Percentiles rank a stretch among this genome's conserved stretches.
Evolutionary conservation across 108 stramenopile genomes (phyloP).

Genomic region (Skeletonema marinoi): DNA sequence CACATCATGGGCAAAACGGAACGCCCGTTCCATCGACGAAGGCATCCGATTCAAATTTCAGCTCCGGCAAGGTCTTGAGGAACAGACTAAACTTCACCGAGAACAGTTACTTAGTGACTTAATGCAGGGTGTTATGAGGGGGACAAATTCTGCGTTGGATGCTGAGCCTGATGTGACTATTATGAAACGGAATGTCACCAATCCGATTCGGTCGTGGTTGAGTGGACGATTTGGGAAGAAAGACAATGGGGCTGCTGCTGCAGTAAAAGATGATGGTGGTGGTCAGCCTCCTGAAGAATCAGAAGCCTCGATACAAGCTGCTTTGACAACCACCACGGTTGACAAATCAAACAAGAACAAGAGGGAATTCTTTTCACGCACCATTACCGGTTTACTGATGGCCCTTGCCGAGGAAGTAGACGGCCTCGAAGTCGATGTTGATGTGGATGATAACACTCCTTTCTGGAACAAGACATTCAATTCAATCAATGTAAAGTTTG

Average conservation of each 20-base stretch:
- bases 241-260: neutral
- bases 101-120: conserved; percentile 5
- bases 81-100: conserved; percentile 11
- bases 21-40: conserved; percentile 68
- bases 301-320: neutral
- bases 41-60: conserved; percentile 56
- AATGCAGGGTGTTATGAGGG: conserved; percentile 5
- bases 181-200: neutral
- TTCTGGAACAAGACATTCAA: conserved; percentile 78
- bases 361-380: conserved; percentile 62
- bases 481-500: conserved; percentile 76
- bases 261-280: neutral
- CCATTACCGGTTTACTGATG: conserved; percentile 78
- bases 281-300: neutral
- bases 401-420: conserved; percentile 79
- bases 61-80: conserved; percentile 22
- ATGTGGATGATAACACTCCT: conserved; percentile 50
- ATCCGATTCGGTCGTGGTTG: neutral
- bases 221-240: neutral
- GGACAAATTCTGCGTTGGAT: conserved; percentile 5
- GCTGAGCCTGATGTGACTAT: neutral
- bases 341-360: conserved; percentile 37
- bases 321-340: neutral
- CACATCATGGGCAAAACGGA: conserved; percentile 56
- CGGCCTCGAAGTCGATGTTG: conserved; percentile 69